Evolutionary conservation across 2,329 filamentous ascomycete genomes (phyloP).

Genomic region (Metarhizium robertsii): DNA sequence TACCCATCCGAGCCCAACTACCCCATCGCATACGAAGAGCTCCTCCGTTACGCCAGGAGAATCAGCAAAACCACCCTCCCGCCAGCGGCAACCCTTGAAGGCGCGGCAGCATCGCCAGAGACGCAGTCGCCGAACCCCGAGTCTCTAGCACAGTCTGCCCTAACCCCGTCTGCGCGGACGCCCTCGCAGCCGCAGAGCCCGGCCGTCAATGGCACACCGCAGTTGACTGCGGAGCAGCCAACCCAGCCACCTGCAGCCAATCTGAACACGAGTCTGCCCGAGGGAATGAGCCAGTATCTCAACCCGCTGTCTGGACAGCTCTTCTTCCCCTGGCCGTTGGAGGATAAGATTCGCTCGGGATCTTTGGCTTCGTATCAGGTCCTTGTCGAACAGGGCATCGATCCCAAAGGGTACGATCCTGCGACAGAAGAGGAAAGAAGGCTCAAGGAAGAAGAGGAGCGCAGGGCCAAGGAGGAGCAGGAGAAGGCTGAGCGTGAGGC

Average conservation of each 20-base stretch:
- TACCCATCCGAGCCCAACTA: constrained; percentile 42
- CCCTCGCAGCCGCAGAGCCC: constrained; percentile 26
- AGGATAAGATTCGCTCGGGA: constrained; percentile 59
- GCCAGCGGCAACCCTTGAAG: constrained; percentile 42
- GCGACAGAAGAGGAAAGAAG: constrained; percentile 42
- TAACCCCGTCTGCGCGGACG: constrained; percentile 23
- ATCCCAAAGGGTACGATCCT: constrained; percentile 52
- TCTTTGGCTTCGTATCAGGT: constrained; percentile 56
- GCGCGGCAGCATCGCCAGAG: constrained; percentile 20
- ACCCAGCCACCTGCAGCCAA: constrained; percentile 24
- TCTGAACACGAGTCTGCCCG: constrained; percentile 35
- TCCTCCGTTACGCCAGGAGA: constrained; percentile 67
- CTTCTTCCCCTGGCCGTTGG: constrained; percentile 72
- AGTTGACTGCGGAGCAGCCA: constrained; percentile 18
- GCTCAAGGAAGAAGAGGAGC: constrained; percentile 40
- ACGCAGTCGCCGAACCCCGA: constrained; percentile 20
- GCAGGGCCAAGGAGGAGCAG: constrained; percentile 35
- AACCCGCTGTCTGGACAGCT: constrained; percentile 46
- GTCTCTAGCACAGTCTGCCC: constrained; percentile 17
- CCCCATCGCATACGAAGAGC: constrained; percentile 58
- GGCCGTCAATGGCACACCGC: constrained; percentile 22
- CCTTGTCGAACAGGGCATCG: constrained; percentile 51
- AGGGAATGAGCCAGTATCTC: constrained; percentile 37
- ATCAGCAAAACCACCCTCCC: constrained; percentile 76
- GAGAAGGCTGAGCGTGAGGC: constrained; percentile 37